Conservation (phyloP, 805 yeast species). For the Zygotorulaspora sp. region DNA sequence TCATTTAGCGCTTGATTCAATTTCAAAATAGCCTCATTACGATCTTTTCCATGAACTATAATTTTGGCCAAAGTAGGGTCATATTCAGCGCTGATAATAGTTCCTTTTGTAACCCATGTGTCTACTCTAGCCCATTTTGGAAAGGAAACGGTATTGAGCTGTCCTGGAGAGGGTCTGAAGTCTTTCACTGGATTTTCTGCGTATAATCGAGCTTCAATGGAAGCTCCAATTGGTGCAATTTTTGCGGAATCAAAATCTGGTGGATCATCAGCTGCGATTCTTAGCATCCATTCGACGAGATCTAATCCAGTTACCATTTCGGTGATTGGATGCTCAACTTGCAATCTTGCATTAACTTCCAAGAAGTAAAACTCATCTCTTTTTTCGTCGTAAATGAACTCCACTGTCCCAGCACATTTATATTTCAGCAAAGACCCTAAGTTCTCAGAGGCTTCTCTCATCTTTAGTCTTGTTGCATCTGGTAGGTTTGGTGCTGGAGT, state of each 20-base stretch:
- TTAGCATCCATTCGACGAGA: conserved; percentile 94
- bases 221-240: conserved; percentile 70
- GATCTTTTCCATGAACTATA: conserved; percentile 87
- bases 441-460: conserved; percentile 82
- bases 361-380: conserved; percentile 89
- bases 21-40: conserved; percentile 76
- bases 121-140: conserved; percentile 93
- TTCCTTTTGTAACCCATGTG: conserved; percentile 89
- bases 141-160: conserved; percentile 75
- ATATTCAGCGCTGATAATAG: conserved; percentile 83
- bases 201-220: conserved; percentile 94
- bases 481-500: conserved; percentile 97
- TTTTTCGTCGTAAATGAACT: conserved; percentile 81
- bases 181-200: conserved; percentile 97
- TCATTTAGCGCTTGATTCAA: conserved; percentile 78
- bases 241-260: conserved; percentile 62
- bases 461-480: conserved; percentile 61
- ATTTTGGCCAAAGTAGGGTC: conserved; percentile 96
- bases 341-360: conserved; percentile 94
- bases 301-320: conserved; percentile 94
- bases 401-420: conserved; percentile 97
- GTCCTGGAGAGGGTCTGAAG: conserved; percentile 96
- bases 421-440: conserved; percentile 79
- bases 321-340: conserved; percentile 97
- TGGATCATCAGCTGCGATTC: conserved; percentile 83